Conservation (phyloP, 768 basidiomycete species). For the Suillus luteus region DNA sequence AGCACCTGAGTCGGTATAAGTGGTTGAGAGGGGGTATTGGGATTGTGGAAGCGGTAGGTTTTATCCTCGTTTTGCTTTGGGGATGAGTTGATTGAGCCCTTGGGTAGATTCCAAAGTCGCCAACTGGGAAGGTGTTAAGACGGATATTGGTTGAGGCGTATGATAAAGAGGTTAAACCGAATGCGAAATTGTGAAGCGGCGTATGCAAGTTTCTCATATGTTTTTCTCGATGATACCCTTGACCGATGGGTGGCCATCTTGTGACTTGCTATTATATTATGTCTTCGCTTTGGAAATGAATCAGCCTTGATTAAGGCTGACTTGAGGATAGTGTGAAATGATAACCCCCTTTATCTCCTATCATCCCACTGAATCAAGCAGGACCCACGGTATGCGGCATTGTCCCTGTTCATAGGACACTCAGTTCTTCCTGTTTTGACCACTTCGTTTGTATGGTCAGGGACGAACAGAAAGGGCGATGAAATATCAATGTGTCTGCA, state of each 20-base stretch:
- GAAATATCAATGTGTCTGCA: too few species aligned
- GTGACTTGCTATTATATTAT: not conserved
- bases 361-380: too few species aligned
- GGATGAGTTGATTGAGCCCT: not conserved
- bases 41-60: slow-evolving; percentile 54
- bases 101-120: slow-evolving; percentile 62
- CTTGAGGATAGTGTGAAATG: not conserved
- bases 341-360: too few species aligned
- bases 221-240: not conserved
- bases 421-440: too few species aligned
- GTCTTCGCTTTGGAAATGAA: not conserved
- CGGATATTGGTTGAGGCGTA: slow-evolving; percentile 56
- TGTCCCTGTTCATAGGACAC: too few species aligned
- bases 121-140: slow-evolving; percentile 65
- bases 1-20: slow-evolving; percentile 67
- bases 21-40: slow-evolving; percentile 70
- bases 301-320: not conserved
- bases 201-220: not conserved
- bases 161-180: slow-evolving; percentile 33
- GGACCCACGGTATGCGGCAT: too few species aligned
- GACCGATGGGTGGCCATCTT: not conserved
- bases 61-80: not conserved
- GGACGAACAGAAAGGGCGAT: too few species aligned
- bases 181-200: slow-evolving; percentile 20
- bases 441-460: too few species aligned